Evolutionary conservation across 2,329 filamentous ascomycete genomes (phyloP), one percentile per base, ranked within the genome.

Genomic region (Aspergillus clavatus): DNA sequence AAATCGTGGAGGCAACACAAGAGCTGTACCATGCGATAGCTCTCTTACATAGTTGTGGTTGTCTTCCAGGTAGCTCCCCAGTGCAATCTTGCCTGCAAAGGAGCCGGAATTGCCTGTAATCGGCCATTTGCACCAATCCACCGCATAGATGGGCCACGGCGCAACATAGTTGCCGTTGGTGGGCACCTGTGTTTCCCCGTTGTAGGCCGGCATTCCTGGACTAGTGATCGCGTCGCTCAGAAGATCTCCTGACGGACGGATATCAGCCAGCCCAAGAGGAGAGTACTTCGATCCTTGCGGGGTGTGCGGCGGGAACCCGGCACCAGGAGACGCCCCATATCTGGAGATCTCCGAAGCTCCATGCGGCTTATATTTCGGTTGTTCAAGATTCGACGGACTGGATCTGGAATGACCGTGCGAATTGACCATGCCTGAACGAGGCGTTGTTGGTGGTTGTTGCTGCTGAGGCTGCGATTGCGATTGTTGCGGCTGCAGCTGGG

Each of bases 111-210:
- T 59, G 71, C 83, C 60, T 31, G 89, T 82, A 2, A 91, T 83
- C 12, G 87, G 82, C 91, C 93, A 98, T 70, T 98, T 98, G 74
- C 93, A 98, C 93, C 93, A 98, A 72, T 98, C 93, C 60, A 95
- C 91, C 10, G 93, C 91, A 67, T 97, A 98, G 44, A 95, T 84
- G 11, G 89, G 86, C 89, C 93, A 98, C 0, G 91, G 90, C 4
- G 91, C 89, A 52, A 95, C 72, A 63, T 96, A 95, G 66, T 91
- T 96, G 75, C 89, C 95, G 52, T 91, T 94, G 5, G 63, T 87
- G 68, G 63, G 84, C 66, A 68, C 81, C 74, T 51, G 81, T 65
- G 62, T 81, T 80, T 81, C 80, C 41, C 82, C 75, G 60, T 89
- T 86, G 62, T 85, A 85, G 41, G 79, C 77, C 54, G 68, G 75